Base-by-base conservation (phyloP, 768 basidiomycete species). In the Hemileccinum rubropunctum region DNA sequence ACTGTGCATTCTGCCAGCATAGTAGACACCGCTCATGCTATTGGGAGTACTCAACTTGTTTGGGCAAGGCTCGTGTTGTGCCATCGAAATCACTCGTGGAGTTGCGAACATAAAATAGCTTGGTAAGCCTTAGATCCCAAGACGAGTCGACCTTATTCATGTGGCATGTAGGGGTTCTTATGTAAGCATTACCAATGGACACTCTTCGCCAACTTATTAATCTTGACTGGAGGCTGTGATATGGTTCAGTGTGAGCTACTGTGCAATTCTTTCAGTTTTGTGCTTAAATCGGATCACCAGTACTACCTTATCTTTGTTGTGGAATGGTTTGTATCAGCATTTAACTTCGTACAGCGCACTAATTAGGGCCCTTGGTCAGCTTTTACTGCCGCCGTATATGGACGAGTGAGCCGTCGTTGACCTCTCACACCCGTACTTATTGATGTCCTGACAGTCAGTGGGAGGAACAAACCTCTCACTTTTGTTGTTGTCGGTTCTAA, bases 321-420 rank as follows among this genome's bases (percentile, higher is more conserved):
- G 21, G 28, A 58, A 11, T 46, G 48, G 57, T 58, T 14, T 10
- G 57, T 54, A 23, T 7, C 17, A 18, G 7, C 4, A 11, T 10
- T 15, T n/a, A 0, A 8, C 4, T 12, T 21, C 4, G 11, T 26
- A 15, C n/a, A 18, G 21, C 3, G 12, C n/a, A 18, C 36, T 48
- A 1, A 12, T 3, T 18, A 0, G n/a, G n/a, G n/a, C n/a, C n/a
- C n/a, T 34, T 36, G 9, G 2, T 20, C 30, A 58, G 58, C 32
- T 58, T 58, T 38, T 58, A 58, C 23, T 50, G 51, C 17, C 30
- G 14, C 39, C 57, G 56, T 1, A 33, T 51, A 47, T 58, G 57
- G 57, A 50, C 47, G 7, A 58, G 57, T 58, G 17, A 42, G 57
- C 43, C 21, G 3, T 27, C 30, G 5, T 3, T 36, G 13, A 20